Evolutionary conservation across 768 basidiomycete species (phyloP).

Genomic region (Pholiota conissans): DNA sequence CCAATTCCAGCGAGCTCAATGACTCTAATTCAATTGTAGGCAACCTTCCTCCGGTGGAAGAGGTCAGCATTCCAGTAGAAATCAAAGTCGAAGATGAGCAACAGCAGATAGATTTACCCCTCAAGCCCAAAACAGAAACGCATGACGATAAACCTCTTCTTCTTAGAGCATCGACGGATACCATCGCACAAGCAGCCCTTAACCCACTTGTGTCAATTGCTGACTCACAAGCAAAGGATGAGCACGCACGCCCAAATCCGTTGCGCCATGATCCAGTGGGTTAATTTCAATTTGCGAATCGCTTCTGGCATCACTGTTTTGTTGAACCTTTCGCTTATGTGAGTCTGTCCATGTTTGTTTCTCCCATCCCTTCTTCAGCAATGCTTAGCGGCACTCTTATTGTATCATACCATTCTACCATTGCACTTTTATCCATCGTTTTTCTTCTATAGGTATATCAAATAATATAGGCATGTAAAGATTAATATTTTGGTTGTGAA

Average conservation of each 20-base stretch:
- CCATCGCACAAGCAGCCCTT: conserved; percentile 19
- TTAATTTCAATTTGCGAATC: neutral
- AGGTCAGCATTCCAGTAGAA: conserved; percentile 11
- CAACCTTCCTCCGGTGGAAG: neutral
- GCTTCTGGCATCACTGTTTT: neutral
- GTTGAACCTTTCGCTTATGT: neutral
- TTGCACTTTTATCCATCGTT: neutral
- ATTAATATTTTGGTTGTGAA: neutral
- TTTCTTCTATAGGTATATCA: neutral
- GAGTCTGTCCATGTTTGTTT: neutral
- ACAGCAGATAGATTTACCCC: neutral
- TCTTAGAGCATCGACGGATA: conserved; percentile 24
- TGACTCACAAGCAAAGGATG: neutral
- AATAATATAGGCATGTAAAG: neutral
- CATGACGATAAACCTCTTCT: neutral
- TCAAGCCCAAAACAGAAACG: neutral
- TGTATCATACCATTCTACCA: neutral
- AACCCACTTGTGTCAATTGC: neutral
- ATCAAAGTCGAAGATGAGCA: neutral
- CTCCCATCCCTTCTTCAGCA: neutral
- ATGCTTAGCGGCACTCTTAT: neutral
- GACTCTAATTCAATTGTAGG: conserved; percentile 5
- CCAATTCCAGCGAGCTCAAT: neutral
- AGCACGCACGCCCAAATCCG: neutral
- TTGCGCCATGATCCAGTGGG: neutral